Base-by-base conservation (phyloP, 768 basidiomycete species). In the Tulasnella calospora region DNA sequence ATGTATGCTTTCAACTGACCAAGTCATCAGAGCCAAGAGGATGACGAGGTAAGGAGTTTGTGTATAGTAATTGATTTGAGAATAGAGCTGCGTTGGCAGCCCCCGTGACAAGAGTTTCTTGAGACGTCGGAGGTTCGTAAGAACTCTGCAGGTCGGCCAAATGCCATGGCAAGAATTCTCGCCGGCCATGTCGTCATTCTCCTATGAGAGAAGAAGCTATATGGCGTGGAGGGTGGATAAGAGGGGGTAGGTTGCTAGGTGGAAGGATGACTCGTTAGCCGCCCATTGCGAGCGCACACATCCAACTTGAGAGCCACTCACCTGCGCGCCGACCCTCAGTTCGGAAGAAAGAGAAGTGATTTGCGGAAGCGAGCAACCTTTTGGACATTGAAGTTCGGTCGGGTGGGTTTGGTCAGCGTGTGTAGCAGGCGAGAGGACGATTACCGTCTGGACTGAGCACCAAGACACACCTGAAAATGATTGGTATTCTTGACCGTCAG, bases 41-140 rank as follows among this genome's bases (percentile, higher is more conserved):
- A 67, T 13, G 44, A 44, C 44, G 15, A 44, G 61, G 61, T 67
- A 12, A 27, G 3, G n/a, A 3, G n/a, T 5, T n/a, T 30, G 30
- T 67, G 61, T 67, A 67, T 67, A 30, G 61, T 67, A 67, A 67
- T 67, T 67, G 13, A 67, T 67, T 67, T 67, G 61, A 13, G 30
- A 6, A 27, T 15, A 40, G 13, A 3, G 40, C 9, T 9, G 40
- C 40, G 8, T 7, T 35, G 27, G 33, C 23, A 35, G 33, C 27
- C 15, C 33, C 61, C 17, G 4, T 33, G 6, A 67, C 30, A 35
- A 67, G 61, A 67, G 61, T 17, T 67, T 27, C 27, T 67, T 67
- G 61, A 33, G 30, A 4, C 13, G 61, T 8, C 33, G 5, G 27
- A 17, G 17, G 30, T 67, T 67, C 30, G 27, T 27, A 35, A 33